Base-by-base conservation (phyloP, 2,329 filamentous ascomycete species). In the Moelleriella libera region DNA sequence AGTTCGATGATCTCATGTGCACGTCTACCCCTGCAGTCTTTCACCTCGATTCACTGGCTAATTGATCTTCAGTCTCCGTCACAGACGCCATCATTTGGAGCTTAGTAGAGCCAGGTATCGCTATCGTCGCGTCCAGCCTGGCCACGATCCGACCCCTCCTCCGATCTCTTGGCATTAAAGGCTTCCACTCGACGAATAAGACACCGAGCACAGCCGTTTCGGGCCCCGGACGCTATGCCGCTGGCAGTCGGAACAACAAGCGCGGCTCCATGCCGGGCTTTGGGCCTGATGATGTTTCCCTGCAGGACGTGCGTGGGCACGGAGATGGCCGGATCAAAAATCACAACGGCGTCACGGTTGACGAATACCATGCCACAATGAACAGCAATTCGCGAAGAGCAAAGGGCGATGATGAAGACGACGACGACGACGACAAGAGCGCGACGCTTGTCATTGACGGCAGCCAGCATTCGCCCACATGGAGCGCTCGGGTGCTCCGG, bases 1-100 rank as follows among this genome's bases (percentile, higher is more conserved):
- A 72, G 2, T 58, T 63, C 6, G 58, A 62, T 6, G 70, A 76
- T 53, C 66, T 76, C 12, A 57, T 75, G 32, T 72, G 73, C 75
- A 65, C 52, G 68, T 50, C 11, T 41, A n/a, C 11, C 7, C 5
- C 14, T 7, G 9, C 40, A 7, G 9, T 3, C 7, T 11, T 12
- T 41, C 40, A n/a, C 40, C 10, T n/a, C 40, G n/a, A 11, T 9
- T 30, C n/a, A 6, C 9, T 14, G 30, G 28, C 54, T 60, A 44
- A 63, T 45, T 6, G 12, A 14, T 1, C 34, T 21, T 7, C 43
- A 75, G 71, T 65, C 55, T 64, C 66, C 46, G 70, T 66, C 28
- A 76, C 72, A 4, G 63, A 74, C 50, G 67, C 72, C 37, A 72
- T 74, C 67, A 64, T 76, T 6, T 78, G 74, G 74, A 76, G 72